Percentiles rank a stretch among this genome's conserved stretches.
phyloP scores from a whole-genome alignment of 805 yeast species.

The Spathaspora passalidarum region DNA sequence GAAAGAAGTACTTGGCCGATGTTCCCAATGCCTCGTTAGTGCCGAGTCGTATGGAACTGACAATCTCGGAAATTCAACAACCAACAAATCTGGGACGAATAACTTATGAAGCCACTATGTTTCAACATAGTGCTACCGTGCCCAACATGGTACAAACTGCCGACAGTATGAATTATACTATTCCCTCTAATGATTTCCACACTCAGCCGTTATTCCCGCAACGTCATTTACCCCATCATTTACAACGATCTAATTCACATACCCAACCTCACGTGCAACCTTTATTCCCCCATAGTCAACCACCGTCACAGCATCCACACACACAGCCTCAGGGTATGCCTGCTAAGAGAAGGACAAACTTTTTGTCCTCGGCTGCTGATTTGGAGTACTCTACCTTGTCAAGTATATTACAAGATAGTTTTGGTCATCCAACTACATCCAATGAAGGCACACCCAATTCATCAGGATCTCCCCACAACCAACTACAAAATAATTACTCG shows the following conservation, averaged over 20 bases:
- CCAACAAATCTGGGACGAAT: conserved; percentile 1
- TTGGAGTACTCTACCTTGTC: conserved; percentile 70
- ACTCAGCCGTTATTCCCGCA: not conserved
- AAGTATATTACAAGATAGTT: conserved; percentile 54
- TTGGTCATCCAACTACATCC: conserved; percentile 27
- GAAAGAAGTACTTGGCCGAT: conserved; percentile 75
- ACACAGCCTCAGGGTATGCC: not conserved
- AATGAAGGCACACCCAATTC: conserved; percentile 38
- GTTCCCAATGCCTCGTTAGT: conserved; percentile 35
- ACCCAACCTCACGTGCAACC: conserved; percentile 5
- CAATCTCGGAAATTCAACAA: not conserved
- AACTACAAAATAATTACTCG: conserved; percentile 4
- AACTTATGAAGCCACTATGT: conserved; percentile 12
- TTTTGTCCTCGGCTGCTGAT: conserved; percentile 69
- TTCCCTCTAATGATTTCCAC: conserved; percentile 4
- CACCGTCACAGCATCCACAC: not conserved
- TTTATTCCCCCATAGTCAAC: not conserved
- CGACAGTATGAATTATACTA: not conserved
- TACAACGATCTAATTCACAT: conserved; percentile 1
- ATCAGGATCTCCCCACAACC: conserved; percentile 32
- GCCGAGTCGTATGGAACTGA: conserved; percentile 1
- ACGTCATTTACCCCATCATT: conserved; percentile 1
- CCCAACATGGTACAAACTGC: conserved; percentile 3
- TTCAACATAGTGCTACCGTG: conserved; percentile 13
- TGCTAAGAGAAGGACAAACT: conserved; percentile 36